These are phyloP conservation scores for Pseudozyma pruni DNA, from an alignment of 1,284 basidiomycete genomes.

Conservation along the genomic window DNA sequence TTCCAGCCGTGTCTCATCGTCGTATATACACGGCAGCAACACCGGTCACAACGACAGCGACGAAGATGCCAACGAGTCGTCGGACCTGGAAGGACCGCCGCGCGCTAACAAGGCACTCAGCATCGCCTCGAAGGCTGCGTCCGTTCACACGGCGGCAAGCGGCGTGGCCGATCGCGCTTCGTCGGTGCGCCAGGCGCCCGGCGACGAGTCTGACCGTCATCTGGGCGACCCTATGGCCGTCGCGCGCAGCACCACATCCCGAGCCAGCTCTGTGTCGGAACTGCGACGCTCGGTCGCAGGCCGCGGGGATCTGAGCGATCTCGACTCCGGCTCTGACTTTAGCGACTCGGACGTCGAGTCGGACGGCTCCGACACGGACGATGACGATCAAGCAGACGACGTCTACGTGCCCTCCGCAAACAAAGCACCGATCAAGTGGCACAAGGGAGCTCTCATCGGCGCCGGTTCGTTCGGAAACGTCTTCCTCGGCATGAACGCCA, in stretches of 20 bases:
- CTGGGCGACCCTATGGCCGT: constrained; percentile 52
- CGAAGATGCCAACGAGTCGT: constrained; percentile 63
- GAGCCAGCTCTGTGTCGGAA: constrained; percentile 45
- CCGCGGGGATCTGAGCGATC: constrained; percentile 34
- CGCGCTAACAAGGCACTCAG: constrained; percentile 57
- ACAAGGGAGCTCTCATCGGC: constrained; percentile 97
- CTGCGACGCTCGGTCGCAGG: constrained; percentile 57
- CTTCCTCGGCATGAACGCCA: constrained; percentile 93
- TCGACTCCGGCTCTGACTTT: constrained; percentile 50
- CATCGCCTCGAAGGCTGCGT: constrained; percentile 55
- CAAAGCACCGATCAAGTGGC: constrained; percentile 85
- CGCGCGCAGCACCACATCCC: constrained; percentile 37
- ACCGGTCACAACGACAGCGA: constrained; percentile 68
- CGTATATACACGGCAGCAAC: constrained; percentile 68
- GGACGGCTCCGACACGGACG: constrained; percentile 33
- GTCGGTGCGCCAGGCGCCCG: constrained; percentile 35
- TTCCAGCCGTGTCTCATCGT: constrained; percentile 39
- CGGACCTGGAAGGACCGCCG: constrained; percentile 32
- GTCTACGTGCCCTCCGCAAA: constrained; percentile 22
- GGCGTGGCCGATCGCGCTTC: constrained; percentile 65
- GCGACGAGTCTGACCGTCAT: constrained; percentile 54
- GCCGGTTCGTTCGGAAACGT: constrained; percentile 74
- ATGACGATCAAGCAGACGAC: constrained; percentile 18
- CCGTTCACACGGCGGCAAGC: constrained; percentile 16
- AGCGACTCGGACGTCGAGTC: constrained; percentile 34